Conservation (phyloP, 495 filamentous ascomycete genomes). For the Xanthoparmelia taractica region DNA sequence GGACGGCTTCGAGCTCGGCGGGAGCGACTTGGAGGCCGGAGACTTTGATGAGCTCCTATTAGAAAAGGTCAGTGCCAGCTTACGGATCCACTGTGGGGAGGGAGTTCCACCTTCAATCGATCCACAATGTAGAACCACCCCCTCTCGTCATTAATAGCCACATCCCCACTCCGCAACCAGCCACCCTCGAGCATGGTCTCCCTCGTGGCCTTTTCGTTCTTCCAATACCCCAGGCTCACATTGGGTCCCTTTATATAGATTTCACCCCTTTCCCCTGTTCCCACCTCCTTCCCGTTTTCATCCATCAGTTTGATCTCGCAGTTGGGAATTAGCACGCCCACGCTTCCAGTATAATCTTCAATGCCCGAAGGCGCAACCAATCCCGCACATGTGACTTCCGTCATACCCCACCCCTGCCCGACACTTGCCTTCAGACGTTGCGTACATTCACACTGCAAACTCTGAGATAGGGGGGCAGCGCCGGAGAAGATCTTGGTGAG, state of each 20-base stretch:
- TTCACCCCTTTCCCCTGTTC: slow-evolving; percentile 31
- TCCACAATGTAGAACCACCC: slow-evolving; percentile 41
- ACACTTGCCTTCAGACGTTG: slow-evolving; percentile 61
- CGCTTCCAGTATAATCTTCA: slow-evolving; percentile 17
- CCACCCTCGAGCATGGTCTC: slow-evolving; percentile 34
- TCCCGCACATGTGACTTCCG: slow-evolving; percentile 48
- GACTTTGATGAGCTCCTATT: slow-evolving; percentile 85
- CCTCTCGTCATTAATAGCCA: slow-evolving; percentile 27
- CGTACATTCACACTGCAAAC: slow-evolving; percentile 70
- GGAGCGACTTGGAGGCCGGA: slow-evolving; percentile 78
- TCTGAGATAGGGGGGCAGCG: slow-evolving; percentile 76
- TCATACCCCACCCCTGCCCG: slow-evolving; percentile 83
- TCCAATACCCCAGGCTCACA: slow-evolving; percentile 36
- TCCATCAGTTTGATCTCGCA: slow-evolving; percentile 28
- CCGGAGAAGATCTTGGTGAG: slow-evolving; percentile 79
- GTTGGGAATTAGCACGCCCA: slow-evolving; percentile 34
- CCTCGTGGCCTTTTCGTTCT: slow-evolving; percentile 36
- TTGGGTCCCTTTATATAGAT: slow-evolving; percentile 35
- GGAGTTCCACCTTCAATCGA: slow-evolving; percentile 34
- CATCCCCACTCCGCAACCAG: slow-evolving; percentile 43
- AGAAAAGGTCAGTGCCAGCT: slow-evolving; percentile 53
- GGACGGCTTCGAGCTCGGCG: slow-evolving; percentile 73
- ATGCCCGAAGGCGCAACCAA: neutral
- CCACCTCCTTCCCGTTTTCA: slow-evolving; percentile 22
- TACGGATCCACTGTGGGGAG: slow-evolving; percentile 31